Percentiles rank a stretch among this genome's conserved stretches.
Evolutionary conservation across 1,139 yeast genomes (phyloP).

Genomic region (Casaregolazyma lundiana): DNA sequence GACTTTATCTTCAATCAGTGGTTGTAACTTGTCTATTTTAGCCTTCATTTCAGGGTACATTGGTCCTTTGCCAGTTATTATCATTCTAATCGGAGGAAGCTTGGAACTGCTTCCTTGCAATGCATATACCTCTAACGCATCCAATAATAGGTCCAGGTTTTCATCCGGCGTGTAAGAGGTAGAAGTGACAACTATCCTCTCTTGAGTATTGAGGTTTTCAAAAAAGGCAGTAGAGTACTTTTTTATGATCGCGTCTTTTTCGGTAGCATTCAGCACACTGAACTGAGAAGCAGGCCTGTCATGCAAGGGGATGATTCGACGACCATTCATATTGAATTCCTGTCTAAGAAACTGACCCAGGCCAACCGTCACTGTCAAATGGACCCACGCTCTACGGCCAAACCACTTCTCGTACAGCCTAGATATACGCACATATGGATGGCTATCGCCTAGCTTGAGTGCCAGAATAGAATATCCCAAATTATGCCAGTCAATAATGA

Average conservation of each 20-base stretch:
- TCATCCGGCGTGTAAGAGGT: slow-evolving; percentile 97
- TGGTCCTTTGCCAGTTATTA: slow-evolving; percentile 96
- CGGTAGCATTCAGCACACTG: slow-evolving; percentile 41
- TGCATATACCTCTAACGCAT: slow-evolving; percentile 64
- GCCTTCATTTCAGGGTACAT: slow-evolving; percentile 49
- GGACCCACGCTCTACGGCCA: slow-evolving; percentile 59
- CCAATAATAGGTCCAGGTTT: slow-evolving; percentile 65
- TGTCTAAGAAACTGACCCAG: slow-evolving; percentile 59
- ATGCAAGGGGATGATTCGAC: slow-evolving; percentile 36
- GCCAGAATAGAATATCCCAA: slow-evolving; percentile 81
- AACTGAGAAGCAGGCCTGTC: slow-evolving; percentile 55
- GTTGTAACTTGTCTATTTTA: slow-evolving; percentile 30
- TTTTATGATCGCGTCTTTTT: slow-evolving; percentile 38
- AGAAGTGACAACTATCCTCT: slow-evolving; percentile 70
- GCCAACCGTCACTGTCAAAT: slow-evolving; percentile 74
- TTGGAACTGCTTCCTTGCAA: slow-evolving; percentile 18
- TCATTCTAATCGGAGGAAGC: slow-evolving; percentile 51
- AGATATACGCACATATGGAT: slow-evolving; percentile 60
- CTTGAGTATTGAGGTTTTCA: slow-evolving; percentile 24
- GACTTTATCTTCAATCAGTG: slow-evolving; percentile 42
- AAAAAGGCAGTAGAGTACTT: slow-evolving; percentile 24
- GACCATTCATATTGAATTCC: slow-evolving; percentile 48
- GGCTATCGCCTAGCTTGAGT: slow-evolving; percentile 50
- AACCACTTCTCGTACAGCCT: slow-evolving; percentile 41
- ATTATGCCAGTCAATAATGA: slow-evolving; percentile 95